Base-by-base conservation (phyloP, 208 protist species). In the Porcisia hertigi region DNA sequence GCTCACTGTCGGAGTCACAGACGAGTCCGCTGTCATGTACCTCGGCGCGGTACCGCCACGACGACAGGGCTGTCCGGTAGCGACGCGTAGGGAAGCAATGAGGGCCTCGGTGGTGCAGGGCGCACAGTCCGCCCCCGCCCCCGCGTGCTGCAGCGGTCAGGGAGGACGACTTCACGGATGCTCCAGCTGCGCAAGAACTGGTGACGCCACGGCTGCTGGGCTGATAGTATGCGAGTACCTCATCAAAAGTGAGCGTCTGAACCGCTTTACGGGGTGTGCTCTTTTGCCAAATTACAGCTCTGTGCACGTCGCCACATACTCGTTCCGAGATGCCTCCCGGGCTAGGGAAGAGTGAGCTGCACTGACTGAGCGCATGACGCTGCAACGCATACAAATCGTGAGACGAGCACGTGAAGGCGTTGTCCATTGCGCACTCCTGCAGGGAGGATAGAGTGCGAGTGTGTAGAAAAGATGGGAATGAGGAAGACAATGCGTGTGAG, bases 61-160 rank as follows among this genome's bases (percentile, higher is more conserved):
- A 23, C 64, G 43, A 69, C 43, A 53, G 64, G 52, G 64, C 64
- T 57, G 43, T 25, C 25, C 66, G 66, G 66, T 57, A 57, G 66
- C 49, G 66, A 25, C n/a, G 66, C 2, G 66, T 43, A 18, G 66
- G 47, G 47, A 57, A 71, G 25, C 66, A 71, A 45, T 71, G 47
- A 11, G 66, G 47, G n/a, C 66, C 45, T 58, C 47, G 25, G 45
- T 71, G 66, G 14, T 71, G 39, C 25, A 36, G n/a, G 47, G 66
- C n/a, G 47, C 49, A 71, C 25, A 23, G n/a, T 6, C 47, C 25
- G 39, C 66, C 47, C 41, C 66, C 66, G 30, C 18, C 43, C 23
- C 30, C 4, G 16, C n/a, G 47, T 57, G 66, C 66, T 20, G 66
- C 14, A 12, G 36, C 4, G n/a, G 25, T 11, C 11, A 43, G 5